phyloP scores from a whole-genome alignment of 2,329 filamentous ascomycete genomes.

The Hyphodiscus sp. region DNA sequence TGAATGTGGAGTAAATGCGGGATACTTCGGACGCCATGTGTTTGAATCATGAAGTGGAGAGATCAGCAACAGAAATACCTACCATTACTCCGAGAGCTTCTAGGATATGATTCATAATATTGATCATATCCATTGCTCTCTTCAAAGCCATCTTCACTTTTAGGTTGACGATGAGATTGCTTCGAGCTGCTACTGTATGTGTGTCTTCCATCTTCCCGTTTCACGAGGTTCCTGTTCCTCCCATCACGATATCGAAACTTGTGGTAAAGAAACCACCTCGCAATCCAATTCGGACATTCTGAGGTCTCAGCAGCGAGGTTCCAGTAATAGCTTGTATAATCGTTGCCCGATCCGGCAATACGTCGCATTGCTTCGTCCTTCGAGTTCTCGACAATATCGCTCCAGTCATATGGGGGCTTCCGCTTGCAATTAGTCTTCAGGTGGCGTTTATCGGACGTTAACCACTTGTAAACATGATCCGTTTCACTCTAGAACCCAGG shows the following conservation, averaged over 20 bases:
- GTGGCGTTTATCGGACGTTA: constrained; percentile 25
- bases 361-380: constrained; percentile 27
- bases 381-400: constrained; percentile 26
- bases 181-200: neutral
- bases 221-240: constrained; percentile 22
- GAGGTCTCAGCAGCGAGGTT: constrained; percentile 15
- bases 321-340: constrained; percentile 26
- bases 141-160: neutral
- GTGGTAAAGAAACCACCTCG: constrained; percentile 30
- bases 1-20: neutral
- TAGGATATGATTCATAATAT: neutral
- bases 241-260: constrained; percentile 31
- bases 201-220: neutral
- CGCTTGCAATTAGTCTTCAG: constrained; percentile 28
- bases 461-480: constrained; percentile 26
- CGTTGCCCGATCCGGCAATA: constrained; percentile 19
- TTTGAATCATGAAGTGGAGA: neutral
- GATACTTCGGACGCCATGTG: neutral
- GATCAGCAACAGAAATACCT: neutral
- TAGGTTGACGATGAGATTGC: neutral
- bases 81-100: constrained; percentile 1
- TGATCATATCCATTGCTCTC: neutral
- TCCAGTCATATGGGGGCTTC: constrained; percentile 29
- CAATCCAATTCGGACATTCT: constrained; percentile 29
- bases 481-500: constrained; percentile 26